Evolutionary conservation across 257 asterid species (phyloP).

Genomic region (Misopates orontium): DNA sequence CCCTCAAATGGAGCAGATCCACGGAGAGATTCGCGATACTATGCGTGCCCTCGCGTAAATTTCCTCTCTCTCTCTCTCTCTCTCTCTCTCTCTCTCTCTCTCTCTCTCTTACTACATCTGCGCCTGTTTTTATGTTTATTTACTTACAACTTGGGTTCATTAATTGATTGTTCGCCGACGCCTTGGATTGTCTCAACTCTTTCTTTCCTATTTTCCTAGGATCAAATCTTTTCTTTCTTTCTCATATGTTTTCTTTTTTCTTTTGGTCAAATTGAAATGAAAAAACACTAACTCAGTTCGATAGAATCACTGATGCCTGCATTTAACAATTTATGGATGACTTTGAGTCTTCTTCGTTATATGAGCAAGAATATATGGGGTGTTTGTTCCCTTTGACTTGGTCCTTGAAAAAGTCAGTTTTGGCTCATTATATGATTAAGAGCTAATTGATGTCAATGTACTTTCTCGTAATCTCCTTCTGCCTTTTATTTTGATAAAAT

Average conservation of each 20-base stretch:
- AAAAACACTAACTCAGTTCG: too few relatives aligned
- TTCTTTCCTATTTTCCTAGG: neutral
- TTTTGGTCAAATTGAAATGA: too few relatives aligned
- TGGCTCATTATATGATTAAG: conserved; percentile 4
- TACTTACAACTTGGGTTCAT: neutral
- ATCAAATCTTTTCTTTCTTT: neutral
- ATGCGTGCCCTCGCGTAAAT: conserved; percentile 82
- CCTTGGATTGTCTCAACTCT: neutral
- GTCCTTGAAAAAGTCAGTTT: neutral
- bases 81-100: conserved; percentile 19
- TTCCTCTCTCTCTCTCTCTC: conserved; percentile 21
- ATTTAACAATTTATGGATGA: conserved; percentile 9
- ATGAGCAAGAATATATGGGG: neutral
- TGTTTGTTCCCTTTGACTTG: neutral
- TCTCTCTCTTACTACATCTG: conserved; percentile 9
- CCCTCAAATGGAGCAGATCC: conserved; percentile 98
- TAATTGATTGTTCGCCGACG: neutral
- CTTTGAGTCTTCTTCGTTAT: neutral
- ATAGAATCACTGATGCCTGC: neutral
- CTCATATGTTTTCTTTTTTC: neutral
- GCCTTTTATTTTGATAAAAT: neutral
- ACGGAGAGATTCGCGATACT: conserved; percentile 82
- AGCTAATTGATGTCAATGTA: conserved; percentile 18
- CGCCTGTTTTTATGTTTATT: neutral
- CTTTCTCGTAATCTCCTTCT: conserved; percentile 7